Evolutionary conservation across 2,329 filamentous ascomycete genomes (phyloP), one percentile per base, ranked within the genome.

Genomic region (Penicillium polonicum): DNA sequence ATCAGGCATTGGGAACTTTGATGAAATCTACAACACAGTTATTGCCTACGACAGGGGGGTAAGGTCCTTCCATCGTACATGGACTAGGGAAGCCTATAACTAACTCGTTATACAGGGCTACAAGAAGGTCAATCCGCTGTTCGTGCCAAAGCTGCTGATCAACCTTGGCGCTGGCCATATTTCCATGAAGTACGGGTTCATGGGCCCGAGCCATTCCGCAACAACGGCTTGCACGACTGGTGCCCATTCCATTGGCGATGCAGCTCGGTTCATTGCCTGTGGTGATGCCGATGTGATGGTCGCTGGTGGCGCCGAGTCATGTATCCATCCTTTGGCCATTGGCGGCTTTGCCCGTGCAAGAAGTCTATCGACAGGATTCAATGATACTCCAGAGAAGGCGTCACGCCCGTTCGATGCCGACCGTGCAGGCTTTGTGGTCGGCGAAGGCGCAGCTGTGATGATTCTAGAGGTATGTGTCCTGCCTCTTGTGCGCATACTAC

Each of bases 191-290:
- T 87, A 94, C 76, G 90, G 91, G 19, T 89, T 99, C 70, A 85
- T 82, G 69, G 94, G 94, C 0, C 94, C 94, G 5, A 97, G 96
- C 70, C 94, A 97, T 75, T 86, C 93, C 2, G 91, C 86, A 39
- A 96, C 93, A 0, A 99, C 94, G 13, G 94, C 94, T 57, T 99
- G 94, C 73, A 97, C 94, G 0, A 99, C 94, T 0, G 94, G 94
- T 12, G 91, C 93, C 1, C 94, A 99, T 77, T 92, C 92, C 1
- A 88, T 99, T 49, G 94, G 93, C 19, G 94, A 99, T 73, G 94
- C 94, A 6, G 88, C 90, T n/a, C 86, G 93, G 19, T 91, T 97
- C 72, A 93, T 99, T 60, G 85, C 88, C n/a, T 88, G 87, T 69
- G 92, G 92, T 7, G 93, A 97, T 72, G 93, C 93, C 45, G 84